Evolutionary conservation across 306 rosid genomes (phyloP).

Genomic region (Canavalia gladiata): DNA sequence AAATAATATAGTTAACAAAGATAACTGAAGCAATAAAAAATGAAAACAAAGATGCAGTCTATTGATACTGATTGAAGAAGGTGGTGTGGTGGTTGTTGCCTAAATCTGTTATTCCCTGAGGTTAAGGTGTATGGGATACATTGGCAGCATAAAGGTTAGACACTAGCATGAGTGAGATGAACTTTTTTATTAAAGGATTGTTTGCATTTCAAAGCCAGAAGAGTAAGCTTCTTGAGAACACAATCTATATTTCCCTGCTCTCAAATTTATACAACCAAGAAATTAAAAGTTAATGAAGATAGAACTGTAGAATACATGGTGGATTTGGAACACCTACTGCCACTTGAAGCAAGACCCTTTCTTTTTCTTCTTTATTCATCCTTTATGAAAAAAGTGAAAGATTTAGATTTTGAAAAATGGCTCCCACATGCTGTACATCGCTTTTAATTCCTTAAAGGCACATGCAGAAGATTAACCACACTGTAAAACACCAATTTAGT

Average conservation of each 20-base stretch:
- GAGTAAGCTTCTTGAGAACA: slow-evolving; percentile 28
- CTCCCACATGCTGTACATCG: slow-evolving; percentile 31
- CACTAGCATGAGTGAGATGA: background rate
- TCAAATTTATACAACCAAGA: slow-evolving; percentile 14
- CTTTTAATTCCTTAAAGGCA: background rate
- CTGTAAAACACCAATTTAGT: slow-evolving; percentile 3
- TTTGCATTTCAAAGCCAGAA: slow-evolving; percentile 23
- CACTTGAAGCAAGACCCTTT: slow-evolving; percentile 21
- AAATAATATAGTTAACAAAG: slow-evolving; percentile 36
- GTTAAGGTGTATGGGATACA: slow-evolving; percentile 1
- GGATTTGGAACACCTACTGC: slow-evolving; percentile 24
- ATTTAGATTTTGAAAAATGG: background rate
- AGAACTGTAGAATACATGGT: background rate
- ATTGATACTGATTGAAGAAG: slow-evolving; percentile 24
- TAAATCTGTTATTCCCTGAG: slow-evolving; percentile 6
- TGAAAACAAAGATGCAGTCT: slow-evolving; percentile 35
- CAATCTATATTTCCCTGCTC: slow-evolving; percentile 33
- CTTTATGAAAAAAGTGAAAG: slow-evolving; percentile 7
- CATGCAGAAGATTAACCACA: background rate
- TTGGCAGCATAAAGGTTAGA: background rate
- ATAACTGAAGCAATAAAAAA: slow-evolving; percentile 34
- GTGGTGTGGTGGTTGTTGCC: background rate
- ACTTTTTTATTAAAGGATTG: background rate
- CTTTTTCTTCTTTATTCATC: slow-evolving; percentile 16
- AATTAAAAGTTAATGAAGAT: background rate